These are phyloP conservation scores for Carex myosuroides DNA, from an alignment of 176 grass and related monocot genomes.

Conservation along the genomic window DNA sequence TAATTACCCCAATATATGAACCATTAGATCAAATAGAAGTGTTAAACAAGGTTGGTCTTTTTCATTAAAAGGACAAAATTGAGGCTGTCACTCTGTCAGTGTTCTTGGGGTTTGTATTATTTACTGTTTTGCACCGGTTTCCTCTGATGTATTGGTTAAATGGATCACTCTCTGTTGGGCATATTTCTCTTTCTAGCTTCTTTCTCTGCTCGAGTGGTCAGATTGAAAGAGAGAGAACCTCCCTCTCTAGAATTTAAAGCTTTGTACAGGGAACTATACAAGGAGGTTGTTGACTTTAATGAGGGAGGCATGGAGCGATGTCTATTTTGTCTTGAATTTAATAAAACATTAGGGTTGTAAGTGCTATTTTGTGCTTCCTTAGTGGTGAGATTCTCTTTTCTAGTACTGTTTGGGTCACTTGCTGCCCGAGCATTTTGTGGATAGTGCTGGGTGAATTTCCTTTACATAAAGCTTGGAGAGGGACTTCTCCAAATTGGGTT, in stretches of 20 bases:
- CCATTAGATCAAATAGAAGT: not conserved
- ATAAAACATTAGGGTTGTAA: not conserved
- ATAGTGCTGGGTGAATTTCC: not conserved
- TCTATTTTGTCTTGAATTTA: constrained; percentile 18
- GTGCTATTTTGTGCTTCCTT: constrained; percentile 11
- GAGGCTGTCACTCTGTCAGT: constrained; percentile 1
- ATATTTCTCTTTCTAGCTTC: constrained; percentile 28
- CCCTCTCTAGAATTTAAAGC: not conserved
- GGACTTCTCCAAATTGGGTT: not conserved
- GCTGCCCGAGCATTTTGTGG: constrained; percentile 15
- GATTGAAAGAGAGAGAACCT: constrained; percentile 16
- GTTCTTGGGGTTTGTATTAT: constrained; percentile 10
- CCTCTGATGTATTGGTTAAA: not conserved
- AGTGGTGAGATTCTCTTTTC: constrained; percentile 6
- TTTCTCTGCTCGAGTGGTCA: constrained; percentile 3
- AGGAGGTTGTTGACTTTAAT: not conserved
- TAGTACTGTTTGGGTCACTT: not conserved
- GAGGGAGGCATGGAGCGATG: constrained; percentile 12
- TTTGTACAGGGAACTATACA: not conserved
- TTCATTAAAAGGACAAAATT: not conserved
- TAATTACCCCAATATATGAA: not conserved
- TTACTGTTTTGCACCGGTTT: constrained; percentile 9
- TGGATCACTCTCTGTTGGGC: not conserved
- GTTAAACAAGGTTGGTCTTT: not conserved
- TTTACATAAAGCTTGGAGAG: not conserved